Evolutionary conservation across 108 stramenopile genomes (phyloP).

Genomic region (Mayamaea pseudoterrestris): DNA sequence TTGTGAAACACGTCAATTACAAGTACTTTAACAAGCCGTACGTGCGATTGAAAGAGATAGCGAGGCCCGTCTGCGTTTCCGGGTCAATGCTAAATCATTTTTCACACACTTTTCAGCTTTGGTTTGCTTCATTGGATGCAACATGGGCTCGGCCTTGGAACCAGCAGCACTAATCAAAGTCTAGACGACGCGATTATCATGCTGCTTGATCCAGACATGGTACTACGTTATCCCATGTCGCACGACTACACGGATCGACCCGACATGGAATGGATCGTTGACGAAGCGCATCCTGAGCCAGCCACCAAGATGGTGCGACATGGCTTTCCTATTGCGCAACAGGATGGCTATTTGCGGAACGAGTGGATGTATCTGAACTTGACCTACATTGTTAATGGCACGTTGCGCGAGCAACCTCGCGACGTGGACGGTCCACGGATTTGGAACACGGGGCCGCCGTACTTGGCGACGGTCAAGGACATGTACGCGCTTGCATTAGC

Average conservation of each 20-base stretch:
- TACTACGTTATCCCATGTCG: constrained; percentile 47
- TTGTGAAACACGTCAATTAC: constrained; percentile 16
- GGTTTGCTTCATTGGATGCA: constrained; percentile 71
- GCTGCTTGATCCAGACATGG: constrained; percentile 90
- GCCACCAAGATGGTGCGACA: neutral
- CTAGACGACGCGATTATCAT: constrained; percentile 52
- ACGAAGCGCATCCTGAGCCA: neutral
- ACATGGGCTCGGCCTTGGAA: constrained; percentile 8
- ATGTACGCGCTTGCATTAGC: constrained; percentile 53
- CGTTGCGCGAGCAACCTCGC: constrained; percentile 38
- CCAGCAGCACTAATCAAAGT: constrained; percentile 4
- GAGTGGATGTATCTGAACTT: neutral
- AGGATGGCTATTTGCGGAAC: constrained; percentile 3
- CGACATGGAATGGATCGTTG: constrained; percentile 7
- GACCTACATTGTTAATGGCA: neutral
- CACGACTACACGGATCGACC: constrained; percentile 30
- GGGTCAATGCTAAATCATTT: too few relatives aligned
- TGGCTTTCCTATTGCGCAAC: constrained; percentile 8
- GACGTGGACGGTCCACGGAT: constrained; percentile 26
- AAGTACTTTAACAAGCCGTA: constrained; percentile 77
- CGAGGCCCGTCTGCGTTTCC: neutral
- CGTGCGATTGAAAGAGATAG: neutral
- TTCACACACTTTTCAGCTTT: too few relatives aligned
- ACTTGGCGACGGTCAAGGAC: constrained; percentile 57
- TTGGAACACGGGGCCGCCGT: constrained; percentile 77